A percentile compares a stretch with the other conserved stretches of the same genome.
Conservation (phyloP, 2,329 filamentous ascomycete species). For the Mycogone perniciosa region DNA sequence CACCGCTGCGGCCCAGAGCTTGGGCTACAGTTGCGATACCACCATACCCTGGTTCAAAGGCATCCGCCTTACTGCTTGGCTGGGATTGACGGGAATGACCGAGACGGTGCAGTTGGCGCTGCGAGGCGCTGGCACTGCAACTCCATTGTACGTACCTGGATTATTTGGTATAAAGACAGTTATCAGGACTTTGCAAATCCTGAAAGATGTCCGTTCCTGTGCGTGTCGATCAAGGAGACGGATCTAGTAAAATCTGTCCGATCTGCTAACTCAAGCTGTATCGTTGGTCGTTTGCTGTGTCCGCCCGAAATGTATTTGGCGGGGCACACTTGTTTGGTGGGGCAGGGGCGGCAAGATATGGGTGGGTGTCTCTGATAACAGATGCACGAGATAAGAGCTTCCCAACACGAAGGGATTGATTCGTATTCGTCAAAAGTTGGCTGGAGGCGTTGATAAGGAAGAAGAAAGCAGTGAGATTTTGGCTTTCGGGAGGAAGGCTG, state of each 20-base stretch:
- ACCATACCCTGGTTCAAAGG: not conserved
- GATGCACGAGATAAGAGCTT: not conserved
- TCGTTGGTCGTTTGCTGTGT: not conserved
- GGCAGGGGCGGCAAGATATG: not conserved
- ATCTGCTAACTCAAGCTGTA: not conserved
- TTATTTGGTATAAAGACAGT: not conserved
- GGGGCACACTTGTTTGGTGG: not conserved
- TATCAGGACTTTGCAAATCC: too few species aligned
- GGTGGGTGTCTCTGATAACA: not conserved
- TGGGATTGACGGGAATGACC: not conserved
- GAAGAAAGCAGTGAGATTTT: not conserved
- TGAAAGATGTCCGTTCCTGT: too few species aligned
- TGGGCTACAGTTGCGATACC: conserved; percentile 5
- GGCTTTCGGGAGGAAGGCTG: not conserved
- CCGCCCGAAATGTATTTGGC: not conserved
- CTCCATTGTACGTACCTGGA: not conserved
- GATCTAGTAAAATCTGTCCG: too few species aligned
- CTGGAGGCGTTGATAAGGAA: not conserved
- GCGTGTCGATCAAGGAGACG: too few species aligned
- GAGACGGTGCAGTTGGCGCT: not conserved
- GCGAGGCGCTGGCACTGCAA: not conserved
- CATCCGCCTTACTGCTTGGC: not conserved
- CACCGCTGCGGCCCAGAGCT: conserved; percentile 9
- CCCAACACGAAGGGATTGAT: not conserved
- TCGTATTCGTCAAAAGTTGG: not conserved